Evolutionary conservation across 2,329 filamentous ascomycete species (phyloP).

Genomic region (Fusarium sp.): DNA sequence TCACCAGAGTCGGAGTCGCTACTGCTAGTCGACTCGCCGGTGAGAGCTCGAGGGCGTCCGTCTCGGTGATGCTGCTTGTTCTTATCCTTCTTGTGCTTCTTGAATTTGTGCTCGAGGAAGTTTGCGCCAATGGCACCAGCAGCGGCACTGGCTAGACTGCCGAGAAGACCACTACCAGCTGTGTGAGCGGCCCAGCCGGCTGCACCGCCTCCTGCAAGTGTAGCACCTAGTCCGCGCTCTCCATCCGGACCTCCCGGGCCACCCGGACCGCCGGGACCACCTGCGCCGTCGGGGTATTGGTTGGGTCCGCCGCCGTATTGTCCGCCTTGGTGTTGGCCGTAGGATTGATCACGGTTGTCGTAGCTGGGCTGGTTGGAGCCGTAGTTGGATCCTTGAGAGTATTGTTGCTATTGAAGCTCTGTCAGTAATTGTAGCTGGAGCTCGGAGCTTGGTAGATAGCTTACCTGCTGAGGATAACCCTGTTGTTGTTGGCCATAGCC

Average conservation of each 20-base stretch:
- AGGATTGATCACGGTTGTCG: conserved; percentile 26
- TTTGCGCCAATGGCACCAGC: conserved; percentile 64
- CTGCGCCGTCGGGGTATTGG: conserved; percentile 21
- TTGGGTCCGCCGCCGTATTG: conserved; percentile 29
- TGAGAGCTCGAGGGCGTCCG: conserved; percentile 31
- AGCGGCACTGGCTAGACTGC: conserved; percentile 60
- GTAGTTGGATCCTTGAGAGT: conserved; percentile 32
- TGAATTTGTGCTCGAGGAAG: conserved; percentile 55
- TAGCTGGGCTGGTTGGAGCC: conserved; percentile 34
- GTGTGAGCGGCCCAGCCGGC: conserved; percentile 64
- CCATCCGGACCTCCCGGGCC: conserved; percentile 43
- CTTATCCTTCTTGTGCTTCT: conserved; percentile 47
- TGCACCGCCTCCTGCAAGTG: conserved; percentile 60
- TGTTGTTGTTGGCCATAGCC: conserved; percentile 31
- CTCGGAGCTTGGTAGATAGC: neutral
- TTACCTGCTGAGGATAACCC: conserved; percentile 36
- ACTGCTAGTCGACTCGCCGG: conserved; percentile 42
- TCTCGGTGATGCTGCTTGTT: conserved; percentile 42
- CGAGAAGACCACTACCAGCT: conserved; percentile 61
- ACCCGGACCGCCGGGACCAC: conserved; percentile 14
- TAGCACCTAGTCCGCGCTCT: conserved; percentile 64
- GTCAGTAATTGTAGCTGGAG: neutral
- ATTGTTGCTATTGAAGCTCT: conserved; percentile 17
- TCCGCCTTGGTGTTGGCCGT: conserved; percentile 36
- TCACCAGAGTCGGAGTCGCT: conserved; percentile 43